A percentile compares a stretch with the other conserved stretches of the same genome.
These are phyloP conservation scores for Fragilariopsis cylindrus DNA, from an alignment of 108 stramenopile genomes.

Conservation along the genomic window DNA sequence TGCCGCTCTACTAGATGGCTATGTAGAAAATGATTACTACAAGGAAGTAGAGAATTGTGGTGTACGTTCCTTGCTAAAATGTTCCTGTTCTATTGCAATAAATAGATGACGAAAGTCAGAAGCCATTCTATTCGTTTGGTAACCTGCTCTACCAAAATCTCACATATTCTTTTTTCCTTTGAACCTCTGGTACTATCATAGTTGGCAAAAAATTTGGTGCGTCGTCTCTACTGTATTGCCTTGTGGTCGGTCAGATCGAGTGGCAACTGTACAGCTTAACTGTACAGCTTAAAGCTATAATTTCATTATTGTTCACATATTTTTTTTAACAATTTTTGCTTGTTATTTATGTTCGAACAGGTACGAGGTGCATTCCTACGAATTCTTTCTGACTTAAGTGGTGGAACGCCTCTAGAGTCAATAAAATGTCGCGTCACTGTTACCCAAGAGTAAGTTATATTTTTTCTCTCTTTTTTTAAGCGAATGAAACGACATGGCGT, in stretches of 20 bases:
- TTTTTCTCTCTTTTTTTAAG: neutral
- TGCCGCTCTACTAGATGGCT: neutral
- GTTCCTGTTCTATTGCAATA: neutral
- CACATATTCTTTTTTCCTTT: neutral
- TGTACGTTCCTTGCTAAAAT: neutral
- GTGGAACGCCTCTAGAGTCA: slow-evolving; percentile 55
- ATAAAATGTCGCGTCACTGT: slow-evolving; percentile 53
- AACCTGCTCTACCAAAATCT: neutral
- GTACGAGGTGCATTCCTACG: slow-evolving; percentile 52
- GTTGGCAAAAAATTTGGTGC: slow-evolving; percentile 4
- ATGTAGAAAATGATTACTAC: neutral
- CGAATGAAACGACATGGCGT: slow-evolving; percentile 1
- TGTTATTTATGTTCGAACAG: slow-evolving; percentile 16
- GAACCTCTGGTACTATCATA: neutral
- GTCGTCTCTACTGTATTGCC: too few species aligned
- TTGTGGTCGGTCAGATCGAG: too few species aligned
- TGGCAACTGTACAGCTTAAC: too few species aligned
- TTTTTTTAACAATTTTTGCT: neutral
- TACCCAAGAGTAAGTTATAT: slow-evolving; percentile 19
- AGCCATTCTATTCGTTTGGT: neutral
- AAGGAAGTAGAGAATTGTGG: neutral
- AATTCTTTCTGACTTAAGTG: slow-evolving; percentile 55
- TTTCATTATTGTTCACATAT: too few species aligned
- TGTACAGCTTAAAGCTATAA: neutral
- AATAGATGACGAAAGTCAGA: too few species aligned